Evolutionary conservation across 1,139 yeast genomes (phyloP).

Genomic region (Geotrichum europaeum): DNA sequence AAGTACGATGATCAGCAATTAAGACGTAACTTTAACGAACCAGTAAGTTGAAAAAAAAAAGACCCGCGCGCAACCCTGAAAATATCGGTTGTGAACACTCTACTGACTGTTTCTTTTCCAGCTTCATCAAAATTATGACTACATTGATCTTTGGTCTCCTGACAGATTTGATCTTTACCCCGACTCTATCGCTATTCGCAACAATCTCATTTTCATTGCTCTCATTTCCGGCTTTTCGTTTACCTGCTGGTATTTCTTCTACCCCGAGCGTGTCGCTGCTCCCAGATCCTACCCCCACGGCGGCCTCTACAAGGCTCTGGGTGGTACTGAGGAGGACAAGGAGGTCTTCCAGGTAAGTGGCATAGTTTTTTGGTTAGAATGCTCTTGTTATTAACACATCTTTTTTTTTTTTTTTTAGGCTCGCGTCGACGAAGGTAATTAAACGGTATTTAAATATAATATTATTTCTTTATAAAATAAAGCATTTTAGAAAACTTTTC

Average conservation of each 20-base stretch:
- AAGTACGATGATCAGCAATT: constrained; percentile 78
- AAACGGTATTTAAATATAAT: background rate
- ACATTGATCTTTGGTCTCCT: constrained; percentile 83
- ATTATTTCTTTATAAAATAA: background rate
- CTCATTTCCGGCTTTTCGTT: constrained; percentile 51
- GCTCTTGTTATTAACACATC: background rate
- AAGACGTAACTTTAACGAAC: constrained; percentile 72
- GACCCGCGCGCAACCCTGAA: background rate
- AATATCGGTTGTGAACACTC: background rate
- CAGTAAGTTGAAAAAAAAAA: constrained; percentile 28
- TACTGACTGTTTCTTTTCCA: constrained; percentile 4
- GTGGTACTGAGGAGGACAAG: constrained; percentile 44
- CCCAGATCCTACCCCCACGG: constrained; percentile 71
- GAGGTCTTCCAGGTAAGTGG: constrained; percentile 28
- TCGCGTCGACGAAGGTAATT: constrained; percentile 18
- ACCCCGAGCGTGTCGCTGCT: constrained; percentile 72
- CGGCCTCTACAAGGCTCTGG: constrained; percentile 69
- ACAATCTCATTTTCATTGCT: constrained; percentile 48
- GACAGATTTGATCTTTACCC: constrained; percentile 60
- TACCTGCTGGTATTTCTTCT: constrained; percentile 49
- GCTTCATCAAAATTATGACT: constrained; percentile 62
- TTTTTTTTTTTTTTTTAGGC: constrained; percentile 14
- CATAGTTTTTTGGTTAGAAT: background rate
- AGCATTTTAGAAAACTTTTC: background rate
- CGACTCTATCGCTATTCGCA: constrained; percentile 55